Base-by-base conservation (phyloP, 116 monocot genomes). In the Trichopus zeylanicus region DNA sequence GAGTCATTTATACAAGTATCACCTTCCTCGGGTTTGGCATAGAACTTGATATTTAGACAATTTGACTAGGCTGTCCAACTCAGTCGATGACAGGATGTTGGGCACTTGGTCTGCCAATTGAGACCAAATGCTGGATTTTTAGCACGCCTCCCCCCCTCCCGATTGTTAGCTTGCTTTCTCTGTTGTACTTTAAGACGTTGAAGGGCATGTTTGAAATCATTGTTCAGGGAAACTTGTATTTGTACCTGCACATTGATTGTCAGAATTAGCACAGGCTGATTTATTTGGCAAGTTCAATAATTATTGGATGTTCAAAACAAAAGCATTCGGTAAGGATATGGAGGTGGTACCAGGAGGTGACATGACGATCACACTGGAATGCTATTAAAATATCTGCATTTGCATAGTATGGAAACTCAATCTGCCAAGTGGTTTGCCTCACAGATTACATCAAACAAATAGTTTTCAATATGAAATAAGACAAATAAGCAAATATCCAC, bases 31-130 rank as follows among this genome's bases (percentile, higher is more conserved):
- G 88, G 79, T 56, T 85, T 99, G 9, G 88, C 85, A 67, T 74
- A 92, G 79, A 99, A 99, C 61, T 99, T 92, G 30, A 99, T 85
- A 48, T n/a, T n/a, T 85, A 92, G 54, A 82, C 98, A 46, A 99
- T 99, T 49, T 88, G 75, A 53, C 85, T 78, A 16, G 80, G 67
- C 21, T 78, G 24, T 3, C 60, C 66, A 30, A 32, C 67, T 34
- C 47, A 19, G 63, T 87, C 87, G 27, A 61, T 70, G 52, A 42
- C 68, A 48, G 68, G 33, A 70, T 88, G 73, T 22, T 70, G 84
- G 23, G 24, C 64, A 23, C 69, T 70, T 19, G 81, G 47, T 67
- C 70, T 85, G 31, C 62, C 66, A 28, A 99, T 80, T 12, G 88
- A 85, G 56, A 92, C 82, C 32, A 99, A 66, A 26, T 99, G 92